These are phyloP conservation scores for Symbiodinium natans DNA, from an alignment of 73 alveolate genomes.

Conservation along the genomic window DNA sequence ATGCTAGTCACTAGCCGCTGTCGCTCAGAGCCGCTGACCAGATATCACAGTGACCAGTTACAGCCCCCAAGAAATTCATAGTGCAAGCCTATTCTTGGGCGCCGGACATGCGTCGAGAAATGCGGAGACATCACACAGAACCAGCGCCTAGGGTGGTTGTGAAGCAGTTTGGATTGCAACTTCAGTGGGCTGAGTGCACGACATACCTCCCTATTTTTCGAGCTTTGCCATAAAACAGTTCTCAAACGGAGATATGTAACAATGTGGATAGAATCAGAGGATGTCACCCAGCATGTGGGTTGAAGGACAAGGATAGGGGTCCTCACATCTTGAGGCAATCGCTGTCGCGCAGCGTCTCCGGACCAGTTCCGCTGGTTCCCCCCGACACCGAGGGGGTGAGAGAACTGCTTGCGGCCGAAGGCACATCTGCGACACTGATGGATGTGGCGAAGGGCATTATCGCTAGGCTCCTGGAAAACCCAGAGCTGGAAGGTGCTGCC, in stretches of 20 bases:
- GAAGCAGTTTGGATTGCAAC: slow-evolving; percentile 19
- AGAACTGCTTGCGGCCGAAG: slow-evolving; percentile 14
- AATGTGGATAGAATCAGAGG: no score
- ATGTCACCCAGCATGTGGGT: no score
- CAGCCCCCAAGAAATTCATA: background rate
- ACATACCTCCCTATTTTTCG: no score
- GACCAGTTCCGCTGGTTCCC: slow-evolving; percentile 34
- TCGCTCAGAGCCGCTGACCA: no score
- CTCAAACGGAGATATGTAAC: no score
- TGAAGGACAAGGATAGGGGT: no score
- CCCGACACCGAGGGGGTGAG: slow-evolving; percentile 91
- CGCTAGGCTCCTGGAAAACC: slow-evolving; percentile 41
- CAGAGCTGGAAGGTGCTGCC: slow-evolving; percentile 35
- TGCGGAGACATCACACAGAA: slow-evolving; percentile 80
- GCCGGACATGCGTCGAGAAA: slow-evolving; percentile 71
- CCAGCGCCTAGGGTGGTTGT: slow-evolving; percentile 55
- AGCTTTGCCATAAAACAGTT: no score
- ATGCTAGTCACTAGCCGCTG: no score
- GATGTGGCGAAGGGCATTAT: slow-evolving; percentile 87
- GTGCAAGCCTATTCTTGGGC: slow-evolving; percentile 18
- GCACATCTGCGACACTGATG: slow-evolving; percentile 51
- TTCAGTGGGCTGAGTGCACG: no score
- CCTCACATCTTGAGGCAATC: slow-evolving; percentile 25
- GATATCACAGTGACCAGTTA: no score
- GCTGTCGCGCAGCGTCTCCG: slow-evolving; percentile 36